Evolutionary conservation across 257 asterid genomes (phyloP).

Genomic region (Solanum commersonii): DNA sequence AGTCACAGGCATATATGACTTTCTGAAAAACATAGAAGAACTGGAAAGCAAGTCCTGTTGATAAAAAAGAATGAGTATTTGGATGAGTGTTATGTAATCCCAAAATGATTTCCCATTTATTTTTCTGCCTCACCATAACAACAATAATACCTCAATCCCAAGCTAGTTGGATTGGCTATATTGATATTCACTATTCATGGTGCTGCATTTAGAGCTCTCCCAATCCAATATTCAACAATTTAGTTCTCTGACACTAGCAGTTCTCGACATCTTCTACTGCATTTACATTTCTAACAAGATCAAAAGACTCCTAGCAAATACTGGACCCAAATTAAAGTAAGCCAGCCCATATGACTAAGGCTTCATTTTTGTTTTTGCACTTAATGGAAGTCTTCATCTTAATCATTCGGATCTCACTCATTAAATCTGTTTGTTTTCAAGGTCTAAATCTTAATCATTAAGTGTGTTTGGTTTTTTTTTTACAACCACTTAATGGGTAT

Average conservation of each 20-base stretch:
- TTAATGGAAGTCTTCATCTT: background rate
- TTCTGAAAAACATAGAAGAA: background rate
- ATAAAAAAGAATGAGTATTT: background rate
- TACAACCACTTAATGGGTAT: background rate
- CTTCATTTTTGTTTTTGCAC: background rate
- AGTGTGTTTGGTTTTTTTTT: background rate
- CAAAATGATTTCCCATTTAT: background rate
- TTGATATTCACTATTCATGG: background rate
- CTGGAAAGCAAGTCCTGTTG: background rate
- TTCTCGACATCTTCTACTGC: background rate
- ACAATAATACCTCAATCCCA: background rate
- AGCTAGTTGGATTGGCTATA: background rate
- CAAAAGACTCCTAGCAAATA: background rate
- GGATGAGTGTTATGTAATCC: background rate
- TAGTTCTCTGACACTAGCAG: background rate
- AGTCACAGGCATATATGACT: background rate
- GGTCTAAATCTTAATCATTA: background rate
- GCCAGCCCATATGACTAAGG: background rate
- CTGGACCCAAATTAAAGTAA: background rate
- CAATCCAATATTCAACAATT: background rate
- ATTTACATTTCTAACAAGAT: background rate
- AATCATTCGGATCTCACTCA: background rate
- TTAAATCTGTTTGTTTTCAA: background rate
- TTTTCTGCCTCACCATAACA: background rate
- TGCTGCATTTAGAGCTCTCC: background rate